Evolutionary conservation across 495 filamentous ascomycete genomes (phyloP), one percentile per base, ranked within the genome.

Genomic region (Massariosphaeria phaeospora): DNA sequence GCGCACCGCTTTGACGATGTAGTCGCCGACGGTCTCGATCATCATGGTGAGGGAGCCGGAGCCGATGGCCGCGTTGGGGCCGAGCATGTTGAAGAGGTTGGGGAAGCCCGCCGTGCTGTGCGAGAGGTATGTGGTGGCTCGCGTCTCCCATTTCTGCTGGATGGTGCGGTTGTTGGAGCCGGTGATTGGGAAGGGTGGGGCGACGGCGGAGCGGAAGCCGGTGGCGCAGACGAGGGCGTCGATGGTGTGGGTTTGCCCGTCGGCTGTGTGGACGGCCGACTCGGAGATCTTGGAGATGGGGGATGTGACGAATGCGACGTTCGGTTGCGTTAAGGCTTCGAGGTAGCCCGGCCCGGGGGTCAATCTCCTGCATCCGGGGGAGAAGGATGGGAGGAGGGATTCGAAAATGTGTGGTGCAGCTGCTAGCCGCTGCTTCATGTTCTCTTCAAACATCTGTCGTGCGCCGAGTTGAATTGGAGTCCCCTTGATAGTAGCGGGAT

Each of bases 301-400:
- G 18, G 58, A 43, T 1, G 61, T 57, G 44, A 64, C 57, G 48
- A 65, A 69, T 17, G 12, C 41, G 36, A 69, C 67, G 49, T 71
- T 69, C 23, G 64, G 61, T 42, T 71, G 54, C 9, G 55, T 59
- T 26, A 69, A 44, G 8, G 68, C 68, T 50, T 69, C 68, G 6
- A 71, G 57, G 41, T 66, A 71, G 3, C 69, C 67, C 2, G 67
- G 66, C 0, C 69, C 69, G 12, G 69, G 69, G 2, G 69, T 71
- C 23, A 71, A 48, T 15, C 69, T 49, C 33, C 69, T 40, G 35
- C 69, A 70, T 1, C 69, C 67, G 1, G 64, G 66, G 6, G 62
- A 46, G 34, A 71, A 71, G 8, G 33, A 38, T 6, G 69, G 69
- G 13, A 66, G 60, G 3, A 71, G 56, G 21, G 44, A 48, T 10